Percentiles rank a stretch among this genome's conserved stretches.
phyloP scores from a whole-genome alignment of 2,329 filamentous ascomycete species.

The Magnaporthales sp. region DNA sequence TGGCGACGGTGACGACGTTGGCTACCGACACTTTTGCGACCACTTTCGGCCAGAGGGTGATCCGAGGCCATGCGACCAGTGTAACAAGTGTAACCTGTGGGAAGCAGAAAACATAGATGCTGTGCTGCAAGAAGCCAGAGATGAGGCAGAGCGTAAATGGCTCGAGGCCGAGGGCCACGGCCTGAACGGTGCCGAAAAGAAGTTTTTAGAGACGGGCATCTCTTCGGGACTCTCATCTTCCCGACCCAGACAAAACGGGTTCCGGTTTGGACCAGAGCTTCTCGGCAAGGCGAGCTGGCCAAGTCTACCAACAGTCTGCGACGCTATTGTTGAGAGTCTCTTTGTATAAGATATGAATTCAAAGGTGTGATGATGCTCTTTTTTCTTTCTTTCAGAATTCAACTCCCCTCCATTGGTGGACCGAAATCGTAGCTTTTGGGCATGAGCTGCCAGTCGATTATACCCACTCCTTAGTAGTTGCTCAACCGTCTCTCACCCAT shows the following conservation, averaged over 20 bases:
- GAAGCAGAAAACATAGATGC: constrained; percentile 66
- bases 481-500: not conserved
- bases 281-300: constrained; percentile 20
- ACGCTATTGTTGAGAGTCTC: constrained; percentile 34
- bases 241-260: constrained; percentile 1
- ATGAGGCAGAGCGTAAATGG: constrained; percentile 66
- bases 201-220: constrained; percentile 47
- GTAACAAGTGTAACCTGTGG: constrained; percentile 71
- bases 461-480: not conserved
- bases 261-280: constrained; percentile 17
- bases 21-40: constrained; percentile 92
- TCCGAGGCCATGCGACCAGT: constrained; percentile 62
- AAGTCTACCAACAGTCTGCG: constrained; percentile 32
- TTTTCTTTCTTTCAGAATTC: constrained; percentile 6
- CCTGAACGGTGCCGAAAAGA: constrained; percentile 44
- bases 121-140: constrained; percentile 59
- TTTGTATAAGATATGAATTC: constrained; percentile 22
- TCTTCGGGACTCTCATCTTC: constrained; percentile 15
- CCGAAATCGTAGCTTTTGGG: not conserved
- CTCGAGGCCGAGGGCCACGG: constrained; percentile 52
- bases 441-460: not conserved
- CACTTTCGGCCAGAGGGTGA: constrained; percentile 83
- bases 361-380: not conserved
- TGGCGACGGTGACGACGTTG: constrained; percentile 41
- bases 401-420: too few relatives aligned